Conservation (phyloP, 108 stramenopile genomes). For the Cyclostephanos tholiformis region DNA sequence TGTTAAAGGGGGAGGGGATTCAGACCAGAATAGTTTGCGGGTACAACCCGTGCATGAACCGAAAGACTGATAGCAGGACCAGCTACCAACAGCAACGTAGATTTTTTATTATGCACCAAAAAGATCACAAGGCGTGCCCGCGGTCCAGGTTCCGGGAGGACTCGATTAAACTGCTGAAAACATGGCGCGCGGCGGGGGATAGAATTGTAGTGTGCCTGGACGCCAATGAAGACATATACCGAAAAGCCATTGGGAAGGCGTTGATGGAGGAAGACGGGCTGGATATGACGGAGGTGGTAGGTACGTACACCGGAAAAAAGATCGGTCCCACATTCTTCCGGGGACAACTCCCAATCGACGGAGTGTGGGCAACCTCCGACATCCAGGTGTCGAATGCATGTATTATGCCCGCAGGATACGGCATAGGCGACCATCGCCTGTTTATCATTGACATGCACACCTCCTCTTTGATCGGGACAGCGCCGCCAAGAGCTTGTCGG, state of each 20-base stretch:
- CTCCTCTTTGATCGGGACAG: slow-evolving; percentile 4
- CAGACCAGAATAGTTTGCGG: slow-evolving; percentile 8
- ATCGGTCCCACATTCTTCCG: slow-evolving; percentile 17
- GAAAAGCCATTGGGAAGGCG: slow-evolving; percentile 3
- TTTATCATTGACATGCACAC: slow-evolving; percentile 11
- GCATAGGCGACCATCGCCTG: slow-evolving; percentile 18
- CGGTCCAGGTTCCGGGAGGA: slow-evolving; percentile 16
- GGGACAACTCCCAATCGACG: slow-evolving; percentile 16
- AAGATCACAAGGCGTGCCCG: background rate
- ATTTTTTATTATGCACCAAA: background rate
- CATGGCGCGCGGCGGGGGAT: slow-evolving; percentile 10
- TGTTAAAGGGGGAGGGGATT: background rate
- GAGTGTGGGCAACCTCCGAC: slow-evolving; percentile 15
- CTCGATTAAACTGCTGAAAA: background rate
- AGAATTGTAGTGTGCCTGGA: slow-evolving; percentile 10
- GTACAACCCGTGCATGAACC: slow-evolving; percentile 8
- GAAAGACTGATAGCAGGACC: background rate
- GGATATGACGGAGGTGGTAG: slow-evolving; percentile 17
- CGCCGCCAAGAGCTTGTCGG: background rate
- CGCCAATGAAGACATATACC: slow-evolving; percentile 23
- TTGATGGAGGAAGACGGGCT: background rate
- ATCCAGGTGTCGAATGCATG: slow-evolving; percentile 8
- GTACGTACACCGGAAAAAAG: background rate
- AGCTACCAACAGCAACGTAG: slow-evolving; percentile 19
- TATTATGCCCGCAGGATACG: slow-evolving; percentile 12